Base-by-base conservation (phyloP, 2,329 filamentous ascomycete genomes). In the Trichoderma cornu-damae region DNA sequence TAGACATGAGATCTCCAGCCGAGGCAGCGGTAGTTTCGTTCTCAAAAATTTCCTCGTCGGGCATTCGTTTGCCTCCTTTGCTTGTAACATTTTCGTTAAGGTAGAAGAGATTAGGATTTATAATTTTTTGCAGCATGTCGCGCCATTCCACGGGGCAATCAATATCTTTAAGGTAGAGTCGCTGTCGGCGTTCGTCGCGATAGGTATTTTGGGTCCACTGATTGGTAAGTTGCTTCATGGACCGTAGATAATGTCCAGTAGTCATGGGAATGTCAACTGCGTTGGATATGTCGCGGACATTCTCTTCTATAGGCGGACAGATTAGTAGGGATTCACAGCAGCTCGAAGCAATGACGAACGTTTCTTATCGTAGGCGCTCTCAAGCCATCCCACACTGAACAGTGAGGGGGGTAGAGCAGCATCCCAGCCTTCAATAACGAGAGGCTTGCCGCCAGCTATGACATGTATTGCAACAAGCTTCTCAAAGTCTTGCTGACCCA, bases 141-240 rank as follows among this genome's bases (percentile, higher is more conserved):
- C 87, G 85, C 94, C 94, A 99, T 58, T 93, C 85, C 1, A 81
- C 75, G 0, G 94, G 94, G 64, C 92, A 96, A 70, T 99, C 94
- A 59, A 99, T 96, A 68, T 99, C 94, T 68, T 99, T 99, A 22
- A 97, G 75, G 69, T 99, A 99, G 1, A 97, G 83, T 11, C 94
- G 84, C 69, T 99, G 94, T 20, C 89, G 80, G 35, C 84, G 82
- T 60, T 89, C 84, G 62, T 95, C 88, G 59, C 86, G 86, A 69
- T 88, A 96, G 61, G 89, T 93, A 46, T 79, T 80, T 0, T 83
- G 76, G 7, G 79, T 87, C 77, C 90, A 96, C 68, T 96, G 90
- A 50, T 93, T 87, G 1, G 92, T 85, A 30, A 97, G 82, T 63
- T 88, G 84, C 38, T 83, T 81, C 87, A 97, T 88, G 50, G 91